Evolutionary conservation across 1,284 basidiomycete species (phyloP).

Genomic region (Pseudozyma sp.): DNA sequence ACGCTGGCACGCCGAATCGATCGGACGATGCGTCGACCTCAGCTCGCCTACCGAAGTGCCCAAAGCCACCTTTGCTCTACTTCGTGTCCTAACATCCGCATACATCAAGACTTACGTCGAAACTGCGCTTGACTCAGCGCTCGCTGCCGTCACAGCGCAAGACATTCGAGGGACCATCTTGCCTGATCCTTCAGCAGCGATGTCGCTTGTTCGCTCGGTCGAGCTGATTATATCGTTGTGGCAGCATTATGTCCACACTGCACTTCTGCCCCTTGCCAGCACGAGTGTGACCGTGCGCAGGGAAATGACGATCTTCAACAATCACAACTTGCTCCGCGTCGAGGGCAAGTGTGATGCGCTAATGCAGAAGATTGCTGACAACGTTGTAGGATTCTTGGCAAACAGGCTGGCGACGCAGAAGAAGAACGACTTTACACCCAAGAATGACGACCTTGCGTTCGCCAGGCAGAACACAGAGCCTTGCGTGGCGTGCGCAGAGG

Average conservation of each 20-base stretch:
- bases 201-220: constrained; percentile 77
- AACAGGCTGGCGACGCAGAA: constrained; percentile 89
- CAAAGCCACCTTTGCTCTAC: constrained; percentile 87
- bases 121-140: constrained; percentile 86
- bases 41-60: constrained; percentile 71
- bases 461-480: constrained; percentile 95
- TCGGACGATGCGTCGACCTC: constrained; percentile 67
- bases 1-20: constrained; percentile 68
- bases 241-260: constrained; percentile 95
- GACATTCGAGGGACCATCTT: constrained; percentile 75
- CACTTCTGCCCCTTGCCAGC: constrained; percentile 87
- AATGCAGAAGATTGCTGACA: constrained; percentile 84
- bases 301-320: constrained; percentile 94
- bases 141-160: constrained; percentile 77
- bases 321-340: constrained; percentile 85
- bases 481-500: constrained; percentile 87
- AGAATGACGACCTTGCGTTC: constrained; percentile 86
- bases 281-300: constrained; percentile 87
- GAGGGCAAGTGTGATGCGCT: constrained; percentile 87
- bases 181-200: constrained; percentile 75
- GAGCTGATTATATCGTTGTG: constrained; percentile 93
- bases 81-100: constrained; percentile 88
- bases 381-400: constrained; percentile 71
- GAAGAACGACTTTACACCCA: constrained; percentile 94
- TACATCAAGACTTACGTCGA: constrained; percentile 89